phyloP scores from a whole-genome alignment of 805 yeast species.

The baker's yeast (Saccharomyces cerevisiae) region DNA sequence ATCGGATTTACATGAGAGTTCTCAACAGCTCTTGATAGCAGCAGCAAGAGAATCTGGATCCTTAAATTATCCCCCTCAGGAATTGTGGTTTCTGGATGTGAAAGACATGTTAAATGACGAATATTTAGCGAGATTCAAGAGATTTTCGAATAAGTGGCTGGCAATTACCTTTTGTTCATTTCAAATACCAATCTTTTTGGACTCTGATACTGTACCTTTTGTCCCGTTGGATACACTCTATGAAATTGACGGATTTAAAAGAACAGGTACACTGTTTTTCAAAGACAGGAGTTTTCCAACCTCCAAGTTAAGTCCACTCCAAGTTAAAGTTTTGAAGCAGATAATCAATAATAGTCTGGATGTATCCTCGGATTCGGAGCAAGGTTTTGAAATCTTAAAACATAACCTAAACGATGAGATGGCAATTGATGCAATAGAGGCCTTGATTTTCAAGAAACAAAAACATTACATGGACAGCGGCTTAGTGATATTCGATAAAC shows the following conservation, averaged over 20 bases:
- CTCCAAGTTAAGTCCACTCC: background rate
- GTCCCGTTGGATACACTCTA: conserved; percentile 31
- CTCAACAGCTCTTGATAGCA: conserved; percentile 1
- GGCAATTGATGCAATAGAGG: background rate
- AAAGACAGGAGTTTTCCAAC: conserved; percentile 19
- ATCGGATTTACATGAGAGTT: conserved; percentile 10
- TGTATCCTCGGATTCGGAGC: conserved; percentile 8
- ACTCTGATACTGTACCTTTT: conserved; percentile 42
- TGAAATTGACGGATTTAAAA: conserved; percentile 5
- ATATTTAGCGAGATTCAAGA: conserved; percentile 4
- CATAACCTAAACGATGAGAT: background rate
- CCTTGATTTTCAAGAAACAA: background rate
- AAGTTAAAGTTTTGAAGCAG: background rate
- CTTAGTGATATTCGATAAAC: background rate
- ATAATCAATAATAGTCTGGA: conserved; percentile 5
- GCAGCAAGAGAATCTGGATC: conserved; percentile 11
- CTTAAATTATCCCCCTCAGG: conserved; percentile 9
- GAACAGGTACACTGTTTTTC: conserved; percentile 15
- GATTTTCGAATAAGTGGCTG: conserved; percentile 37
- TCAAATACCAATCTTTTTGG: conserved; percentile 40
- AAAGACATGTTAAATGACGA: conserved; percentile 1
- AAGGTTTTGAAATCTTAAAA: conserved; percentile 14
- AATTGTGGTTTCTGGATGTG: conserved; percentile 1
- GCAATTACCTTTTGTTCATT: conserved; percentile 49
- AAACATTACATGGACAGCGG: background rate